phyloP scores from a whole-genome alignment of 331 rosid species.

The Cucumis variabilis region DNA sequence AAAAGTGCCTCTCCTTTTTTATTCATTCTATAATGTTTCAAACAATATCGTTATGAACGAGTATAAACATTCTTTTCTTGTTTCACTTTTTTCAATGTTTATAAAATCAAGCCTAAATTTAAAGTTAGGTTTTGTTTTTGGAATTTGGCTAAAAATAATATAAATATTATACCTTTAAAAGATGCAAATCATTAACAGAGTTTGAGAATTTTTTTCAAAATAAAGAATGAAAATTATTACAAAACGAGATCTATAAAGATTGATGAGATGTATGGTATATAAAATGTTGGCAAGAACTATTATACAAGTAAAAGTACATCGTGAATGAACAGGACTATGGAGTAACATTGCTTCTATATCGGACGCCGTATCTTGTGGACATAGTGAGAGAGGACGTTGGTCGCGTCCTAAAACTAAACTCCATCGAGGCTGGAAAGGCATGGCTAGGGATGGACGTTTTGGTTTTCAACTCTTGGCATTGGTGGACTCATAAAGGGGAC shows the following conservation, averaged over 20 bases:
- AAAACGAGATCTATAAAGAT: background rate
- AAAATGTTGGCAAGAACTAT: background rate
- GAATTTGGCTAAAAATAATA: too few relatives aligned
- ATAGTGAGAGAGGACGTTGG: constrained; percentile 61
- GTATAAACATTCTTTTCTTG: too few relatives aligned
- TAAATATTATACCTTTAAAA: too few relatives aligned
- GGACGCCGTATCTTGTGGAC: constrained; percentile 88
- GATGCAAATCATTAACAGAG: too few relatives aligned
- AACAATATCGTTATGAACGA: too few relatives aligned
- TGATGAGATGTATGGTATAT: background rate
- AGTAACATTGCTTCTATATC: constrained; percentile 62
- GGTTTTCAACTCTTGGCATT: constrained; percentile 96
- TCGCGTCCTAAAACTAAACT: constrained; percentile 64
- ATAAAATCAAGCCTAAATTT: too few relatives aligned
- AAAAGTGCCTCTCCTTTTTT: too few relatives aligned
- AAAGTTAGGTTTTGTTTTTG: too few relatives aligned
- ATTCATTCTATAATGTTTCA: too few relatives aligned
- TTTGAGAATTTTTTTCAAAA: too few relatives aligned
- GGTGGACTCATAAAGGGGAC: constrained; percentile 89
- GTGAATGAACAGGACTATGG: constrained; percentile 66
- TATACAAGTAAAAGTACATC: background rate
- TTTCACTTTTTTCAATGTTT: too few relatives aligned
- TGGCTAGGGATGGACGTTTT: constrained; percentile 81
- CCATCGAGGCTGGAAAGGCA: constrained; percentile 67
- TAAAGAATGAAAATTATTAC: too few relatives aligned